Evolutionary conservation across 495 filamentous ascomycete species (phyloP).

Genomic region (Viridothelium virens): DNA sequence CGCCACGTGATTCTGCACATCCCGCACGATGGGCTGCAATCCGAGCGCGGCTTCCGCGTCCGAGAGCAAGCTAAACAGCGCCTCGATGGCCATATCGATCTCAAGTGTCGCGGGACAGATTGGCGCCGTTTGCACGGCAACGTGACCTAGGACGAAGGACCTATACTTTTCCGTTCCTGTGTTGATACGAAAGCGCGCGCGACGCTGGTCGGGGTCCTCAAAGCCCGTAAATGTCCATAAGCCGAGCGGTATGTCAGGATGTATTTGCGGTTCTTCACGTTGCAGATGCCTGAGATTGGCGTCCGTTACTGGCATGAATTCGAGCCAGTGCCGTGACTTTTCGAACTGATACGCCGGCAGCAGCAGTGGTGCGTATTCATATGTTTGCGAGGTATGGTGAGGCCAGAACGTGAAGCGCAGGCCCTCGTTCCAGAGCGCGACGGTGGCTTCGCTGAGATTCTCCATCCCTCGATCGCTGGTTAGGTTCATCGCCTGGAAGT

Average conservation of each 20-base stretch:
- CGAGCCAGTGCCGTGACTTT: conserved; percentile 18
- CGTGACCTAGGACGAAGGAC: conserved; percentile 37
- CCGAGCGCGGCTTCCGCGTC: conserved; percentile 20
- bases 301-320: conserved; percentile 8
- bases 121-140: conserved; percentile 42
- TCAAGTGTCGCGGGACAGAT: conserved; percentile 44
- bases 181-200: conserved; percentile 44
- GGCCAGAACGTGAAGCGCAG: conserved; percentile 20
- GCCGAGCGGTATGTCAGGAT: background rate
- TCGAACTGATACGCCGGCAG: conserved; percentile 24
- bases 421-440: conserved; percentile 24
- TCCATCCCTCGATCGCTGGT: background rate
- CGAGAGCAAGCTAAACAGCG: conserved; percentile 37
- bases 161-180: conserved; percentile 38
- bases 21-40: conserved; percentile 34
- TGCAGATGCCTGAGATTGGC: background rate
- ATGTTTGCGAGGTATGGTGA: conserved; percentile 18
- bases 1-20: conserved; percentile 38
- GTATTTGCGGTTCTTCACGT: background rate
- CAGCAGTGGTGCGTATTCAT: conserved; percentile 11
- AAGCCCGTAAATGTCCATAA: conserved; percentile 22
- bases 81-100: conserved; percentile 44
- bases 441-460: conserved; percentile 17
- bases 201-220: conserved; percentile 32
- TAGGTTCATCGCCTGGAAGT: conserved; percentile 21